Evolutionary conservation across 805 yeast species (phyloP).

Genomic region (Barnettozyma populi): DNA sequence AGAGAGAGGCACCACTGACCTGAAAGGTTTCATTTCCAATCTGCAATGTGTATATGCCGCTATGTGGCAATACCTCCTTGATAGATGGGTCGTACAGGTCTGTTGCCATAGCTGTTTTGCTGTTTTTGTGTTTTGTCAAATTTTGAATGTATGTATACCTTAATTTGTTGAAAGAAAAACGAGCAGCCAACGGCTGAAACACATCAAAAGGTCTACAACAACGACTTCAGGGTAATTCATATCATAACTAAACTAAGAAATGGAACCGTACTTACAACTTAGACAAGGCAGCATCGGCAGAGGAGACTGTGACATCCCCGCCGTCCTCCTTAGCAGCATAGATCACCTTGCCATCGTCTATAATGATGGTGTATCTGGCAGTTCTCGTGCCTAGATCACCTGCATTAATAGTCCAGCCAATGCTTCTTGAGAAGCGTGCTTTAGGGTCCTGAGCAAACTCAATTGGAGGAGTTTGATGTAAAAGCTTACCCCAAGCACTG

Average conservation of each 20-base stretch:
- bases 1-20: slow-evolving; percentile 78
- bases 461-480: slow-evolving; percentile 30
- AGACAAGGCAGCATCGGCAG: slow-evolving; percentile 27
- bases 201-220: background rate
- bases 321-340: slow-evolving; percentile 36
- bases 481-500: slow-evolving; percentile 56
- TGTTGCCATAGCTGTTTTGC: background rate
- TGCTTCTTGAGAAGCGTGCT: slow-evolving; percentile 49
- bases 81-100: slow-evolving; percentile 35
- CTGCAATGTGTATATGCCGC: slow-evolving; percentile 61
- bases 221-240: background rate
- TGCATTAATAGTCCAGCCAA: slow-evolving; percentile 55
- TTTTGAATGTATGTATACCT: no score
- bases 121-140: background rate
- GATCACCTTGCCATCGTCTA: slow-evolving; percentile 49
- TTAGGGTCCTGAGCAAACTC: slow-evolving; percentile 63
- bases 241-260: background rate
- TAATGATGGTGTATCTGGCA: slow-evolving; percentile 66
- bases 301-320: slow-evolving; percentile 23
- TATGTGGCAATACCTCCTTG: slow-evolving; percentile 58
- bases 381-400: slow-evolving; percentile 55
- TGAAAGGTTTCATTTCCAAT: slow-evolving; percentile 60
- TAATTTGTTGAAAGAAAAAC: no score
- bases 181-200: background rate
- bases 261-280: slow-evolving; percentile 14